Percentiles rank a stretch among this genome's conserved stretches.
These are phyloP conservation scores for Podosphaera xanthii DNA, from an alignment of 2,329 filamentous ascomycete genomes.

Conservation along the genomic window DNA sequence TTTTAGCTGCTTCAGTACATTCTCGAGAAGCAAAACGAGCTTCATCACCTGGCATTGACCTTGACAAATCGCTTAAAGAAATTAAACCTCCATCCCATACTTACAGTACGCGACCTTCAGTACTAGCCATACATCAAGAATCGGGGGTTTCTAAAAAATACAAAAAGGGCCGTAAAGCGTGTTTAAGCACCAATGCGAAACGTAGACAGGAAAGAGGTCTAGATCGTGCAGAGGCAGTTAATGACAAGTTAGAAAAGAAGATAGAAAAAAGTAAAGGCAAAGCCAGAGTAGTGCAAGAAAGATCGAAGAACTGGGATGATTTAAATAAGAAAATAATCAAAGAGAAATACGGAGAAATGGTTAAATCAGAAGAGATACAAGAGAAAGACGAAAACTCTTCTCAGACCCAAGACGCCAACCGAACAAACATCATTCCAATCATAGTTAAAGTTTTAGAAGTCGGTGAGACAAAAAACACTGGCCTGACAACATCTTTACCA, in stretches of 20 bases:
- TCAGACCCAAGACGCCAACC: conserved; percentile 4
- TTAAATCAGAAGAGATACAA: conserved; percentile 4
- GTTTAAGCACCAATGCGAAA: conserved; percentile 30
- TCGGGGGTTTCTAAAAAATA: conserved; percentile 46
- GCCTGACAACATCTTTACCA: conserved; percentile 3
- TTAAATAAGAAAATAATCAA: conserved; percentile 15
- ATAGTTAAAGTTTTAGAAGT: background rate
- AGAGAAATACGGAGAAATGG: conserved; percentile 11
- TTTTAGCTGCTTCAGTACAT: conserved; percentile 31
- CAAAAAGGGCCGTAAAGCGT: conserved; percentile 31
- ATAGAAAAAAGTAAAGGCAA: conserved; percentile 30
- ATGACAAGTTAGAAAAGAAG: conserved; percentile 34
- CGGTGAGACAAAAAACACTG: conserved; percentile 2
- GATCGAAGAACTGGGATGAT: conserved; percentile 30
- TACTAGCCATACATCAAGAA: conserved; percentile 42
- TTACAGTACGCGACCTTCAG: conserved; percentile 33
- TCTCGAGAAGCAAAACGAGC: conserved; percentile 56
- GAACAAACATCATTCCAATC: conserved; percentile 2
- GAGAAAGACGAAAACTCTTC: conserved; percentile 6
- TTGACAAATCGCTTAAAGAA: conserved; percentile 47
- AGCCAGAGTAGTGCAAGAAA: conserved; percentile 23
- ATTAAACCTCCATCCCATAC: conserved; percentile 27
- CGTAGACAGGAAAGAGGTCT: conserved; percentile 32
- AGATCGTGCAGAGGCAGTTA: conserved; percentile 34
- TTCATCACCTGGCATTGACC: conserved; percentile 44